Evolutionary conservation across 257 asterid genomes (phyloP).

Genomic region (Haberlea rhodopensis): DNA sequence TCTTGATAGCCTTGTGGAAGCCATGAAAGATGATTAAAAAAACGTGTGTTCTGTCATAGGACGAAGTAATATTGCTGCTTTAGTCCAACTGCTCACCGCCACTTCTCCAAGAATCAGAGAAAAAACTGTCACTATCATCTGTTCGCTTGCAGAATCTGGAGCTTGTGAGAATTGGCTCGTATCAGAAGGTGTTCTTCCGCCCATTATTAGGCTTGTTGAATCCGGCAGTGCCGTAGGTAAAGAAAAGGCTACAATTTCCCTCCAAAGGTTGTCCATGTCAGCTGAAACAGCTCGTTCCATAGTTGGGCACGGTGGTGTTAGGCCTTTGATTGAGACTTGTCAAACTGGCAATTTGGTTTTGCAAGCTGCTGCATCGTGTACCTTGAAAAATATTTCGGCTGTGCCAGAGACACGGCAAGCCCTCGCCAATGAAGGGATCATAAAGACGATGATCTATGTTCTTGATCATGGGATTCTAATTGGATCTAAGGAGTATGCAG

Average conservation of each 20-base stretch:
- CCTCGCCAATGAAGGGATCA: slow-evolving; percentile 70
- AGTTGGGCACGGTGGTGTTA: slow-evolving; percentile 80
- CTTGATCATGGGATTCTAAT: slow-evolving; percentile 56
- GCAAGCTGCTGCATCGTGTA: slow-evolving; percentile 74
- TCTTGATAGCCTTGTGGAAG: slow-evolving; percentile 64
- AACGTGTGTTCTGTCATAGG: slow-evolving; percentile 63
- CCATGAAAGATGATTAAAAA: slow-evolving; percentile 79
- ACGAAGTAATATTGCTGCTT: slow-evolving; percentile 69
- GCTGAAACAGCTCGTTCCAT: slow-evolving; percentile 66
- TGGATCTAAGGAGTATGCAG: slow-evolving; percentile 83
- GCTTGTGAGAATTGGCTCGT: slow-evolving; percentile 78
- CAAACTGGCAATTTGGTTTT: slow-evolving; percentile 59
- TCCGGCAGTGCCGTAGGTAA: slow-evolving; percentile 75
- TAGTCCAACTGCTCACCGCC: slow-evolving; percentile 76
- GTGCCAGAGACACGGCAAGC: slow-evolving; percentile 68
- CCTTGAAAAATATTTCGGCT: slow-evolving; percentile 66
- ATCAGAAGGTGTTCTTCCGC: slow-evolving; percentile 79
- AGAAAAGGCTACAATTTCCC: slow-evolving; percentile 75
- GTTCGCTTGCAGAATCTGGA: slow-evolving; percentile 84
- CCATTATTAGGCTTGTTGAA: slow-evolving; percentile 75
- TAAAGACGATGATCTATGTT: slow-evolving; percentile 60
- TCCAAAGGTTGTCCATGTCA: slow-evolving; percentile 73
- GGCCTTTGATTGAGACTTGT: slow-evolving; percentile 77
- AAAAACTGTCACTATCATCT: slow-evolving; percentile 59
- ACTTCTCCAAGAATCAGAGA: slow-evolving; percentile 81